Conservation (phyloP, 129 eudicot species). For the Flaveria trinervia region DNA sequence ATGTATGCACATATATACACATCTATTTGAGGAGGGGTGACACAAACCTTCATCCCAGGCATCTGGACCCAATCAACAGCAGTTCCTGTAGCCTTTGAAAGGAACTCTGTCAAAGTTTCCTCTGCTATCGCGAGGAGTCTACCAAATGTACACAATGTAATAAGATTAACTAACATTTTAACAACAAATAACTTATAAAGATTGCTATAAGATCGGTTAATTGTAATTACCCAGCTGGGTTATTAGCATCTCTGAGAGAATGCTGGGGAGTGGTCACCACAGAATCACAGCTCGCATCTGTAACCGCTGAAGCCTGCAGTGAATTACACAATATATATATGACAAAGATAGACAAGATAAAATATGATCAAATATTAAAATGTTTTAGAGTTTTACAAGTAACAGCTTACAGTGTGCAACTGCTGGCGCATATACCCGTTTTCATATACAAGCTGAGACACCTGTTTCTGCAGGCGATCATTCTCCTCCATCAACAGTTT, state of each 20-base stretch:
- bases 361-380: neutral
- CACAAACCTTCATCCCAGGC: conserved; percentile 99
- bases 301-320: conserved; percentile 59
- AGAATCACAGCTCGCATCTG: conserved; percentile 82
- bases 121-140: conserved; percentile 96
- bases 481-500: conserved; percentile 95
- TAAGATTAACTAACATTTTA: neutral
- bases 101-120: conserved; percentile 98
- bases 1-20: neutral
- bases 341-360: neutral
- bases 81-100: conserved; percentile 99
- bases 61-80: conserved; percentile 99
- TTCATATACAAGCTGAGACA: conserved; percentile 86
- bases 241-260: conserved; percentile 79
- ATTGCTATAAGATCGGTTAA: neutral
- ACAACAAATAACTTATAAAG: neutral
- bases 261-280: conserved; percentile 87
- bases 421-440: conserved; percentile 90
- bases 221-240: conserved; percentile 85
- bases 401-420: conserved; percentile 60
- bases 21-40: neutral
- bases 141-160: conserved; percentile 22
- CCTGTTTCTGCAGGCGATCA: conserved; percentile 95
- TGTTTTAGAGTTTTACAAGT: neutral
- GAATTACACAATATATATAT: neutral